Evolutionary conservation across 139 green algal genomes (phyloP).

Genomic region (Trebouxia sp.): DNA sequence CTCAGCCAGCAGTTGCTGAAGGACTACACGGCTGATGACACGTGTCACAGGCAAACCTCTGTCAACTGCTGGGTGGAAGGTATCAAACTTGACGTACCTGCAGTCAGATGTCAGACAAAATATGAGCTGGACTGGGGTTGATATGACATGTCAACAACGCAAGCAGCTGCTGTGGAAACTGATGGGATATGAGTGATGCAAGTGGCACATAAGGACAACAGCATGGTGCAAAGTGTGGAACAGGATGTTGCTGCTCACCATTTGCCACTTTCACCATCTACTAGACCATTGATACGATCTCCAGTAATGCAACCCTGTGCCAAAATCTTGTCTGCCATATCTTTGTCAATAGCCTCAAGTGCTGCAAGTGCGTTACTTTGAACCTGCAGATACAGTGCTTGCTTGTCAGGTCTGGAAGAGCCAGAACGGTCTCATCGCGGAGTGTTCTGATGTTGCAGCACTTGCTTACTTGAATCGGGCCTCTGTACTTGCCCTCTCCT

Average conservation of each 20-base stretch:
- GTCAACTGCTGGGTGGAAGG: constrained; percentile 89
- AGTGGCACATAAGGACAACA: not conserved
- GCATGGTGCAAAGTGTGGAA: not conserved
- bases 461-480: constrained; percentile 83
- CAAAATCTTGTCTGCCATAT: constrained; percentile 70
- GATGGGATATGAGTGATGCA: too few species aligned
- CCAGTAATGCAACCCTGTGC: constrained; percentile 82
- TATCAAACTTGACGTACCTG: constrained; percentile 99
- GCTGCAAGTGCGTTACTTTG: constrained; percentile 90
- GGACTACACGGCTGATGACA: constrained; percentile 85
- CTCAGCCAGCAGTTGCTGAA: constrained; percentile 72
- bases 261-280: constrained; percentile 87
- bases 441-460: not conserved
- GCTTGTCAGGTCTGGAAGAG: not conserved
- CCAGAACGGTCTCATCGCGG: not conserved
- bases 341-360: constrained; percentile 81
- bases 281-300: constrained; percentile 90
- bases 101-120: not conserved
- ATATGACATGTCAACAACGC: too few species aligned
- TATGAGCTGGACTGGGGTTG: too few species aligned
- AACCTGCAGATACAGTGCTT: constrained; percentile 56
- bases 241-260: constrained; percentile 59
- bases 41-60: constrained; percentile 91
- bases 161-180: too few species aligned
- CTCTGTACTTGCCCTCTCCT: constrained; percentile 92